phyloP scores from a whole-genome alignment of 2,329 filamentous ascomycete genomes.

The Colletotrichum simmondsii region DNA sequence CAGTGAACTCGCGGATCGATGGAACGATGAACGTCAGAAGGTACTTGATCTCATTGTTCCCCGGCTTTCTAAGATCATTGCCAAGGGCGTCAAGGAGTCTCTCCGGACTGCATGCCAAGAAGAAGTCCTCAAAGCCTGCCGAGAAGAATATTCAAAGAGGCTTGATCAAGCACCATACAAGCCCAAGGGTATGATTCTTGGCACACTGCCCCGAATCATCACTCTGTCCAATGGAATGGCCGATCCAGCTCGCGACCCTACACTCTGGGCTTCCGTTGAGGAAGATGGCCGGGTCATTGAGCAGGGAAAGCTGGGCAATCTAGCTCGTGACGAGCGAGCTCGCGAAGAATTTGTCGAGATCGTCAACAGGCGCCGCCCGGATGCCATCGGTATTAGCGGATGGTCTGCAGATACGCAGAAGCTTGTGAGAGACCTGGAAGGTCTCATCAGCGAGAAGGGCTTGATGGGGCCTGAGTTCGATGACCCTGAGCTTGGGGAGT shows the following conservation, averaged over 20 bases:
- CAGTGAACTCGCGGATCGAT: constrained; percentile 92
- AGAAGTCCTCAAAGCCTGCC: constrained; percentile 85
- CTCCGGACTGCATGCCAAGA: constrained; percentile 95
- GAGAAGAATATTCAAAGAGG: constrained; percentile 88
- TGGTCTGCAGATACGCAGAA: constrained; percentile 89
- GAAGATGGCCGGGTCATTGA: constrained; percentile 92
- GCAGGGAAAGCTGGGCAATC: constrained; percentile 85
- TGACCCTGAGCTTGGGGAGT: constrained; percentile 80
- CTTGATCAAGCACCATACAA: constrained; percentile 97
- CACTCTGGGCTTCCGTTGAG: constrained; percentile 93
- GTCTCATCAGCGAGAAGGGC: constrained; percentile 80
- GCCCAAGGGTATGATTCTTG: constrained; percentile 89
- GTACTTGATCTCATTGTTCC: constrained; percentile 83
- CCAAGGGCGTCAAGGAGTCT: constrained; percentile 93
- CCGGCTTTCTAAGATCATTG: constrained; percentile 85
- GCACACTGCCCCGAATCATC: constrained; percentile 87
- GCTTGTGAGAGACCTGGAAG: constrained; percentile 83
- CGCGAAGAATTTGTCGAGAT: constrained; percentile 80
- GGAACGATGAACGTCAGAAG: constrained; percentile 89
- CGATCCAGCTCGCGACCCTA: constrained; percentile 77
- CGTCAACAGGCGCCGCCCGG: constrained; percentile 82
- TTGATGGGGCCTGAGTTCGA: constrained; percentile 85
- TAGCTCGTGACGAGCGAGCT: constrained; percentile 76
- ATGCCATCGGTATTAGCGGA: constrained; percentile 90
- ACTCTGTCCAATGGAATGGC: constrained; percentile 88